Base-by-base conservation (phyloP, 768 basidiomycete species). In the Lentinula sp. region DNA sequence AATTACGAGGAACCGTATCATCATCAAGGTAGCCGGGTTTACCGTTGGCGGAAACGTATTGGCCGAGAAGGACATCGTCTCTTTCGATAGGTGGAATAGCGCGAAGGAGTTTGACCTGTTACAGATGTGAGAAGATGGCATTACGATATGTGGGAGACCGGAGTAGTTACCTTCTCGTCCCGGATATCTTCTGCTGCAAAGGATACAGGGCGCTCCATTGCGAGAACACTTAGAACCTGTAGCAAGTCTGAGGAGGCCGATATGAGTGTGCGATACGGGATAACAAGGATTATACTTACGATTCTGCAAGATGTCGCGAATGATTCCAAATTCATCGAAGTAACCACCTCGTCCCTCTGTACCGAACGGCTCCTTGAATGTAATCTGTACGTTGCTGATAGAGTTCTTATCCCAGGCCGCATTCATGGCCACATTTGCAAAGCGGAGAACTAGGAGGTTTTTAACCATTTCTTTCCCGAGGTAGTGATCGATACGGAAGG, bases 391-490 rank as follows among this genome's bases (percentile, higher is more conserved):
- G 70, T 95, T 98, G 76, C 85, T 87, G 78, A 99, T 90, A 62
- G 86, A 93, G 74, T 95, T 93, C 75, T 93, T 96, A 79, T 98
- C 95, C 93, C 95, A 97, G 42, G 85, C 83, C 33, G 92, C 86
- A 64, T 85, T 86, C 79, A 97, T 74, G 28, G 95, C 91, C 65
- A 95, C 76, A 75, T 99, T 99, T 64, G 93, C 96, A 69, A 99
- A 99, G 37, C 96, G 88, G 57, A 98, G 79, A 33, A 98, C 93
- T 64, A 98, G 89, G 59, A 99, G 73, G 74, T 98, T 99, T 82
- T 99, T 99, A 71, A 98, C 93, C 96, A 99, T 98, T 83, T 99
- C 96, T 79, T 99, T 99, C 61, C 96, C 96, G 57, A 99, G 88
- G 74, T 99, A 99, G 72, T 99, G 96, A 75, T 99, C 96, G 71